phyloP scores from a whole-genome alignment of 2,329 filamentous ascomycete species.

The Claviceps paspali region DNA sequence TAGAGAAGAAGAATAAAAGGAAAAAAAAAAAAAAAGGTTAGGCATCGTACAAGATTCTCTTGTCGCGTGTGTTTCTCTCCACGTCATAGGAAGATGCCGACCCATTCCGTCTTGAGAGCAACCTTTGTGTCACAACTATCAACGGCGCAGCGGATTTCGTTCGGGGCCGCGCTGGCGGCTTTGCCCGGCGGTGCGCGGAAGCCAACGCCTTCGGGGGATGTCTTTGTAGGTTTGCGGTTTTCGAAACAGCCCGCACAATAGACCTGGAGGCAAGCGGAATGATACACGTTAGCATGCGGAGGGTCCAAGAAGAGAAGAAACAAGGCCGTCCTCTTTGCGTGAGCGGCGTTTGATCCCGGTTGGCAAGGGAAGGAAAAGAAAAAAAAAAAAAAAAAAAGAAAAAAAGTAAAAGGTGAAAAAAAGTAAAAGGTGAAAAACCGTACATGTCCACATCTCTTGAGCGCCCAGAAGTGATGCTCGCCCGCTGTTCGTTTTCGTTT shows the following conservation, averaged over 20 bases:
- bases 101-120: constrained; percentile 39
- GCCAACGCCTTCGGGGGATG: constrained; percentile 17
- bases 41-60: too few relatives aligned
- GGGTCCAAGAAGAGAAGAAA: too few relatives aligned
- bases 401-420: neutral
- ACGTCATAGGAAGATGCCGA: constrained; percentile 40
- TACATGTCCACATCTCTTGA: constrained; percentile 88
- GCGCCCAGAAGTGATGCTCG: constrained; percentile 83
- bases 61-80: neutral
- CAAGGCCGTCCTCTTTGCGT: too few relatives aligned
- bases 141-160: constrained; percentile 37
- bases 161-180: constrained; percentile 9
- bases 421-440: neutral
- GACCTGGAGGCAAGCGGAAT: constrained; percentile 28
- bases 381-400: neutral
- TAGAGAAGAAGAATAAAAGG: too few relatives aligned
- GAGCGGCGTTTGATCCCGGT: too few relatives aligned
- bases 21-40: too few relatives aligned
- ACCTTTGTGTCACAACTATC: constrained; percentile 41
- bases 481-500: constrained; percentile 34
- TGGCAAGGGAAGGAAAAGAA: neutral
- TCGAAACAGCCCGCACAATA: constrained; percentile 49
- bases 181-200: constrained; percentile 22
- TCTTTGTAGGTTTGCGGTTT: constrained; percentile 29
- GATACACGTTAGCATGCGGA: neutral